Evolutionary conservation across 257 asterid genomes (phyloP).

Genomic region (Rauvolfia tetraphylla): DNA sequence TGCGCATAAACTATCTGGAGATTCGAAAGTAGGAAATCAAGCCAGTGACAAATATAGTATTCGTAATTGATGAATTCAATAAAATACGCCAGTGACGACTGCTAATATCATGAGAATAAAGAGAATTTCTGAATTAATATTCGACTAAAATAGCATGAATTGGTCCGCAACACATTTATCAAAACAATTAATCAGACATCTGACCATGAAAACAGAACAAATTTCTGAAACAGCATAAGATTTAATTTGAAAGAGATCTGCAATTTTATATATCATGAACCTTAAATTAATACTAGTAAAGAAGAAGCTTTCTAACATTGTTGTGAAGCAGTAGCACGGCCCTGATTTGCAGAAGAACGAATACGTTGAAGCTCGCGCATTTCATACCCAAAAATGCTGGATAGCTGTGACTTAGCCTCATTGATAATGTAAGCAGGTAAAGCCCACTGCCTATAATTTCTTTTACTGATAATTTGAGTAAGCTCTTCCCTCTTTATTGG

Average conservation of each 20-base stretch:
- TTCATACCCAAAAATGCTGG: slow-evolving; percentile 74
- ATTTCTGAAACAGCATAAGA: background rate
- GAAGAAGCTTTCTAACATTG: slow-evolving; percentile 17
- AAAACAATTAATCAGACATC: background rate
- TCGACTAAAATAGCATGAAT: background rate
- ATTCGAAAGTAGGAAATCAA: background rate
- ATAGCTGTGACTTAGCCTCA: slow-evolving; percentile 68
- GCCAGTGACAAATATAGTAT: background rate
- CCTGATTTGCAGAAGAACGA: slow-evolving; percentile 36
- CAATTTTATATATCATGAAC: background rate
- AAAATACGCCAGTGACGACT: background rate
- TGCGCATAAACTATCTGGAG: background rate
- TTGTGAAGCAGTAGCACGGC: slow-evolving; percentile 21
- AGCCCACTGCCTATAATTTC: slow-evolving; percentile 61
- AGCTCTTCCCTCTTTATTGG: slow-evolving; percentile 84
- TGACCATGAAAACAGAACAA: background rate
- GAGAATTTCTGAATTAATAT: background rate
- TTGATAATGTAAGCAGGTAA: slow-evolving; percentile 69
- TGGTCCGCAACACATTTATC: background rate
- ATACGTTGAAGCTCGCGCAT: slow-evolving; percentile 78
- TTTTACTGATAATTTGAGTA: slow-evolving; percentile 65
- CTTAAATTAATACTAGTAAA: background rate
- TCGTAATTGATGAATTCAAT: background rate
- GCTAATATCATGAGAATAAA: background rate
- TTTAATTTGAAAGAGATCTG: background rate